A percentile compares a stretch with the other conserved stretches of the same genome.
Conservation (phyloP, 768 basidiomycete genomes). For the Obba rivulosa region DNA sequence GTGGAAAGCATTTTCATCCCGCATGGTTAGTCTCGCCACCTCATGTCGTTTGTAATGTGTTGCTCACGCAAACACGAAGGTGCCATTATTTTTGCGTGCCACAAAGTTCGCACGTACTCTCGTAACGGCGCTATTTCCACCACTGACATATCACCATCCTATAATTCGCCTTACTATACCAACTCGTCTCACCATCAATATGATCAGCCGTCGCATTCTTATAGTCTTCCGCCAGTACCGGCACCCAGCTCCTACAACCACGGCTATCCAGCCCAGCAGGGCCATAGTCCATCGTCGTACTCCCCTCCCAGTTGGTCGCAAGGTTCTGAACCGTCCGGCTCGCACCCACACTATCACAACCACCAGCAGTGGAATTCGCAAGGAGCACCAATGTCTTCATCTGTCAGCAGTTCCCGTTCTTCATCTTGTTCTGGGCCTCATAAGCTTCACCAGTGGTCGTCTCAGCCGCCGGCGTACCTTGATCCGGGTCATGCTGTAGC, state of each 20-base stretch:
- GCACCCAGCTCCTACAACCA: slow-evolving; percentile 18
- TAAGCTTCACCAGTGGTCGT: slow-evolving; percentile 38
- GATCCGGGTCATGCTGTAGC: slow-evolving; percentile 20
- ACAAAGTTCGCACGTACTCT: slow-evolving; percentile 48
- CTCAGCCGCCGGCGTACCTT: slow-evolving; percentile 36
- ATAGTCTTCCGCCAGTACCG: slow-evolving; percentile 21
- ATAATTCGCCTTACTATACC: slow-evolving; percentile 21
- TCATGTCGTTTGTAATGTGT: slow-evolving; percentile 5
- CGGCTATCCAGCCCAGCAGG: slow-evolving; percentile 8
- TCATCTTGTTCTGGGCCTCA: slow-evolving; percentile 20
- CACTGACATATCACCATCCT: slow-evolving; percentile 13
- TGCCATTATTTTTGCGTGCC: slow-evolving; percentile 69
- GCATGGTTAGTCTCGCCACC: slow-evolving; percentile 50
- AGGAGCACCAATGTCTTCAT: slow-evolving; percentile 10
- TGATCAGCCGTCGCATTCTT: slow-evolving; percentile 19
- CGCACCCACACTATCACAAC: slow-evolving; percentile 6
- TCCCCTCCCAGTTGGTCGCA: slow-evolving; percentile 12
- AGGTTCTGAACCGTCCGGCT: slow-evolving; percentile 3
- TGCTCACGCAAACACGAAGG: slow-evolving; percentile 31
- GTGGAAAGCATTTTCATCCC: slow-evolving; percentile 89
- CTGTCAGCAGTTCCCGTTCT: slow-evolving; percentile 24
- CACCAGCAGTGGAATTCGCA: slow-evolving; percentile 10
- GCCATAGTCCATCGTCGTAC: slow-evolving; percentile 13
- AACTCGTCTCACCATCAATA: slow-evolving; percentile 19
- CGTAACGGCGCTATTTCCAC: slow-evolving; percentile 15